Base-by-base conservation (phyloP, 2,329 filamentous ascomycete species). In the Aureobasidium sp. region DNA sequence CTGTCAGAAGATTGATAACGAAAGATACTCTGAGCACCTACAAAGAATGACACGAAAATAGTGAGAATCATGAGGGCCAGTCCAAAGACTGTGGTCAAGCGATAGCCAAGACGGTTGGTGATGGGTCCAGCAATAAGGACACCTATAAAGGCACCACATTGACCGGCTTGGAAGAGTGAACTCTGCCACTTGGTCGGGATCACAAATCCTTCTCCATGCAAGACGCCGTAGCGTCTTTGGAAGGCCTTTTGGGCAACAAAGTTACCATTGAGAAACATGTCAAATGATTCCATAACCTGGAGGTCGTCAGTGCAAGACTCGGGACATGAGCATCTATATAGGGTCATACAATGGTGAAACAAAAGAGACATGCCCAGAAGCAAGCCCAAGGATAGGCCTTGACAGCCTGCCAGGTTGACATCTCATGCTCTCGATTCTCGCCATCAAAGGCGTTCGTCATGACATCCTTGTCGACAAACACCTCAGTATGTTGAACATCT, bases 261-360 rank as follows among this genome's bases (percentile, higher is more conserved):
- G 64, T 82, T 80, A 53, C 81, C 80, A 69, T 81, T 84, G 29
- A 87, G 73, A 76, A 87, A 86, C 65, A 86, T 80, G 70, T 79
- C 79, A 76, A 84, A 87, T 3, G 83, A 81, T 70, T 86, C 84
- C 84, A 87, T 86, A 67, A 84, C 83, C 83, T 85, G 68, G 51
- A 65, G 25, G 66, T 2, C 6, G 15, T 57, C n/a, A 45, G 25
- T 29, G 2, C 29, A 8, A 29, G 29, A 29, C 4, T 29, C 29
- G 29, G 29, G 29, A 29, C 7, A 8, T 29, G 7, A 29, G 29
- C 29, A 29, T 29, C 29, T 3, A 4, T 5, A 29, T 29, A 3
- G 5, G 29, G 29, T 29, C 27, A 20, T 72, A 83, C 81, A 74
- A 83, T 83, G 31, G 79, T 82, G 74, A 71, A 82, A 57, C 78